Conservation (phyloP, 176 grass and related monocot genomes). For the Thalia dealbata region DNA sequence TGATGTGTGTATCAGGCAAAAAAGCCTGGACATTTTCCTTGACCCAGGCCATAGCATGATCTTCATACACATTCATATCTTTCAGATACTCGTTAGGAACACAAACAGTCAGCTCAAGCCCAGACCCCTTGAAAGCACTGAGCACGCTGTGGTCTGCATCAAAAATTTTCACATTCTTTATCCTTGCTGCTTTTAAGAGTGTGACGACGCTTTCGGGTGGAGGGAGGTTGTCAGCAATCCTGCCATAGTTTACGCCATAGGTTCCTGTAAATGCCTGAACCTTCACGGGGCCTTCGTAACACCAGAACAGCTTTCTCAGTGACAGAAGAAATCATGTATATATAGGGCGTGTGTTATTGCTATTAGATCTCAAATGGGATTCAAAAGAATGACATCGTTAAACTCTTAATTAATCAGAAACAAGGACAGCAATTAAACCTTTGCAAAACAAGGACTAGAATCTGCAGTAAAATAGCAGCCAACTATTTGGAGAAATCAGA, state of each 20-base stretch:
- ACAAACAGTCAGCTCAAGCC: constrained; percentile 63
- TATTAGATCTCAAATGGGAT: neutral
- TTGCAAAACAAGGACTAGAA: no score
- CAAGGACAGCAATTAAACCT: no score
- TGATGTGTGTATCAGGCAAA: constrained; percentile 46
- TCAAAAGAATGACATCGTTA: neutral
- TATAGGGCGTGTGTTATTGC: no score
- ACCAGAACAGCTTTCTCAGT: constrained; percentile 20
- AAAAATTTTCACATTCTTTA: constrained; percentile 96
- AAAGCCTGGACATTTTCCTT: constrained; percentile 85
- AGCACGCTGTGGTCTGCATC: constrained; percentile 66
- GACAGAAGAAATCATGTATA: neutral
- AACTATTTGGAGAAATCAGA: no score
- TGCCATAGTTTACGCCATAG: constrained; percentile 86
- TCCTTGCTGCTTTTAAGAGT: constrained; percentile 60
- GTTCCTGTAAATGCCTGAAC: constrained; percentile 53
- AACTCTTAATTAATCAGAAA: neutral
- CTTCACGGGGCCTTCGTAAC: constrained; percentile 23
- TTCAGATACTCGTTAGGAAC: constrained; percentile 48
- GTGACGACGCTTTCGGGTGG: constrained; percentile 68
- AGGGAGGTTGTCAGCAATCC: constrained; percentile 83
- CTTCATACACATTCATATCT: constrained; percentile 60
- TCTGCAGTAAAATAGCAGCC: no score
- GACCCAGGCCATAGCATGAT: constrained; percentile 56
- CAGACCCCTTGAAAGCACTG: constrained; percentile 70